Conservation (phyloP, 345 rosid species). For the Dimocarpus longan region DNA sequence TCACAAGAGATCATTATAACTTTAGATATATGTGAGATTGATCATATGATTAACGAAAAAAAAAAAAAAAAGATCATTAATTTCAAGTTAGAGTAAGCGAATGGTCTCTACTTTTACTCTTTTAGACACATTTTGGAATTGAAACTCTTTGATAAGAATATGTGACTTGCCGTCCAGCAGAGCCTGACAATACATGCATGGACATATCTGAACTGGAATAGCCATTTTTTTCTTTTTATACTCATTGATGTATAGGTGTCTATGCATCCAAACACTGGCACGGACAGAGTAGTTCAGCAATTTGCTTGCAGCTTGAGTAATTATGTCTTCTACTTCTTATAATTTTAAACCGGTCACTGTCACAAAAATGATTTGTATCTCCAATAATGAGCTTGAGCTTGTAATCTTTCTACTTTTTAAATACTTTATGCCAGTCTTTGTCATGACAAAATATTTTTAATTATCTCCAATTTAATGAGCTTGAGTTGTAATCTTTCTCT, state of each 20-base stretch:
- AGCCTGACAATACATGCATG: not conserved
- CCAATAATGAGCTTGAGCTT: not conserved
- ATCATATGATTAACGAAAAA: too few species aligned
- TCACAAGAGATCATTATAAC: too few species aligned
- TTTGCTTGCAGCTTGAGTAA: not conserved
- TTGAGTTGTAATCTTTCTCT: not conserved
- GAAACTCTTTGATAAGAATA: not conserved
- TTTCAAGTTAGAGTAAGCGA: too few species aligned
- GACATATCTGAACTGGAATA: not conserved
- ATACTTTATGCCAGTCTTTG: too few species aligned
- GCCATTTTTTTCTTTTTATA: not conserved
- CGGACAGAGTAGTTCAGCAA: not conserved
- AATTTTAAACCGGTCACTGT: not conserved
- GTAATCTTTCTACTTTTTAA: not conserved
- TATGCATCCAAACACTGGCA: not conserved
- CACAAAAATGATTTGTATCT: not conserved
- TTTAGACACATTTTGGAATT: too few species aligned
- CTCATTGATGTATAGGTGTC: not conserved
- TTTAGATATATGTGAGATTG: too few species aligned
- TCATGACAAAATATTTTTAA: too few species aligned
- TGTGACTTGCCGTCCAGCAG: not conserved
- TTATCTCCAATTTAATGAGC: not conserved
- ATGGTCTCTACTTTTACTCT: too few species aligned
- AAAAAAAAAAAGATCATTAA: too few species aligned
- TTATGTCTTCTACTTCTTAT: not conserved